Evolutionary conservation across 225 moss, liverwort and hornwort genomes (phyloP).

Genomic region (Polytrichum formosum): DNA sequence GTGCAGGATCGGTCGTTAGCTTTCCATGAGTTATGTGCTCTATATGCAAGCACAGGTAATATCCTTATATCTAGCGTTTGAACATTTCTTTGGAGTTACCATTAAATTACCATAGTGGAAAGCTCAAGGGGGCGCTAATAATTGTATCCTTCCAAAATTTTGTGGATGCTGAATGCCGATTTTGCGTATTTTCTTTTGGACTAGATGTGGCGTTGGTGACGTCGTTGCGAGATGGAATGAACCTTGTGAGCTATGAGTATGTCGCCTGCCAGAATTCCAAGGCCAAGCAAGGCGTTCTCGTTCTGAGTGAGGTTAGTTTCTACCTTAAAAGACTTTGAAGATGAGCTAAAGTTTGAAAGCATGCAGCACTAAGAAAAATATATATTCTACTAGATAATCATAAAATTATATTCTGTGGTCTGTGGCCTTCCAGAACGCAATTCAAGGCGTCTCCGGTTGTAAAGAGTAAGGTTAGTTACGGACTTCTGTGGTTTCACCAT

Average conservation of each 20-base stretch:
- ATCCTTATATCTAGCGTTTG: background rate
- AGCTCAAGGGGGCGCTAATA: background rate
- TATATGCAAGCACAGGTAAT: constrained; percentile 76
- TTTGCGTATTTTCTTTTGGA: background rate
- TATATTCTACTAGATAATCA: background rate
- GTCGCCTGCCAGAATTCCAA: constrained; percentile 89
- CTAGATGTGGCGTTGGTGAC: constrained; percentile 92
- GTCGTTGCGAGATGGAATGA: constrained; percentile 96
- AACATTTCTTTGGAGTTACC: background rate
- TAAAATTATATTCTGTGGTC: constrained; percentile 12
- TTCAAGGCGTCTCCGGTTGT: constrained; percentile 3
- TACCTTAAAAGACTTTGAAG: constrained; percentile 1
- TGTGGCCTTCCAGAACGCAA: constrained; percentile 8
- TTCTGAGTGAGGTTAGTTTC: constrained; percentile 75
- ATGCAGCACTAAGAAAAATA: background rate
- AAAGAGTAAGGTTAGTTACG: constrained; percentile 7
- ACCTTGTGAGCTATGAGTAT: constrained; percentile 98
- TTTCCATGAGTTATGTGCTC: constrained; percentile 79
- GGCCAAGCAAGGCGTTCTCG: constrained; percentile 78
- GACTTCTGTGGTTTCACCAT: constrained; percentile 5
- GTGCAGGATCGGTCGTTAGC: constrained; percentile 73
- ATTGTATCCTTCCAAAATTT: background rate
- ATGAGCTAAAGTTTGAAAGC: background rate
- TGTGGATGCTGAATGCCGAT: background rate
- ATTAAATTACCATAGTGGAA: background rate